Evolutionary conservation across 805 yeast species (phyloP).

Genomic region (Saccharomycopsis babjevae): DNA sequence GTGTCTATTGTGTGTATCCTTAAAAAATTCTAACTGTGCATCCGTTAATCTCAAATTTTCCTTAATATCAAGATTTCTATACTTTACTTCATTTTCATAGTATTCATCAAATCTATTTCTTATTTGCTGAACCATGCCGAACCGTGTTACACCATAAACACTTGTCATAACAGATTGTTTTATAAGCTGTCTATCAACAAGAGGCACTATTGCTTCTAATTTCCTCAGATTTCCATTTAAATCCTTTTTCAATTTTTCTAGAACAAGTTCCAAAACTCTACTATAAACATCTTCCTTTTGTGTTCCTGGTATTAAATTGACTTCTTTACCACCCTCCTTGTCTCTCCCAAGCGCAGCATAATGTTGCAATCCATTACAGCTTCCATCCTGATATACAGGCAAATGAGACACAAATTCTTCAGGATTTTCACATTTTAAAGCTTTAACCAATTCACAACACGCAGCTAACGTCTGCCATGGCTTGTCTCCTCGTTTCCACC

Average conservation of each 20-base stretch:
- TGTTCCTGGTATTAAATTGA: constrained; percentile 44
- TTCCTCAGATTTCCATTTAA: neutral
- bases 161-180: constrained; percentile 58
- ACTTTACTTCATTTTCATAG: neutral
- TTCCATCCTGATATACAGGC: constrained; percentile 59
- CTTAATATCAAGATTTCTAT: neutral
- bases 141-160: constrained; percentile 35
- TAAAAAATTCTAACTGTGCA: neutral
- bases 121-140: neutral
- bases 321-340: constrained; percentile 52
- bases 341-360: constrained; percentile 69
- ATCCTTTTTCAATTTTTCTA: constrained; percentile 39
- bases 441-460: constrained; percentile 43
- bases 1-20: neutral
- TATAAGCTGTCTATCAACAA: constrained; percentile 36
- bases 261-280: constrained; percentile 43
- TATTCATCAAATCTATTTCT: neutral
- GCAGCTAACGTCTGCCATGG: constrained; percentile 57
- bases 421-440: constrained; percentile 40
- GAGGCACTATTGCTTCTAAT: constrained; percentile 27
- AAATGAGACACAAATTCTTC: constrained; percentile 37
- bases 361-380: constrained; percentile 60
- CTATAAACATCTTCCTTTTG: constrained; percentile 54
- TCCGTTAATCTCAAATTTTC: neutral
- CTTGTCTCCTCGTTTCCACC: constrained; percentile 52